A percentile compares a stretch with the other conserved stretches of the same genome.
Evolutionary conservation across 768 basidiomycete species (phyloP).

Genomic region (Pisolithus albus): DNA sequence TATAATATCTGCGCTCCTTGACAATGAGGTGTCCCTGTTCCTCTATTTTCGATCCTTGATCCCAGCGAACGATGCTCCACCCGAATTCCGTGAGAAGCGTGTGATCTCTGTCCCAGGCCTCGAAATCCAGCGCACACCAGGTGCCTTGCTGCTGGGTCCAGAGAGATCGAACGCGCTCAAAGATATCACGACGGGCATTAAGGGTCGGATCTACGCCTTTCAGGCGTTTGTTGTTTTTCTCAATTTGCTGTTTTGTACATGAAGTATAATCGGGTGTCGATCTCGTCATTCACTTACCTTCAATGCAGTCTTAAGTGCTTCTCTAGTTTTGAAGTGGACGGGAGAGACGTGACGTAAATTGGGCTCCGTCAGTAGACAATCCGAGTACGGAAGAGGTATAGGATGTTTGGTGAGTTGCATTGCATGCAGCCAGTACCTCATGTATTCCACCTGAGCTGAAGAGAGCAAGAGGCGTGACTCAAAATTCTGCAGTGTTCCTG

Average conservation of each 20-base stretch:
- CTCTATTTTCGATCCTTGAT: slow-evolving; percentile 40
- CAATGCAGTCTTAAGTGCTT: slow-evolving; percentile 48
- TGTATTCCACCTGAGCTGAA: slow-evolving; percentile 78
- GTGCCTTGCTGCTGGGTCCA: slow-evolving; percentile 60
- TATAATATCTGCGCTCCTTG: slow-evolving; percentile 49
- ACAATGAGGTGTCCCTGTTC: slow-evolving; percentile 59
- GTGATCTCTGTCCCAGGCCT: slow-evolving; percentile 77
- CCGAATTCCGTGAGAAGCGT: slow-evolving; percentile 75
- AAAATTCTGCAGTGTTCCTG: slow-evolving; percentile 63
- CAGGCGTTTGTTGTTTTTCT: slow-evolving; percentile 74
- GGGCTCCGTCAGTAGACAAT: slow-evolving; percentile 60
- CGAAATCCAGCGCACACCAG: slow-evolving; percentile 78
- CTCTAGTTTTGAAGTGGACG: slow-evolving; percentile 47
- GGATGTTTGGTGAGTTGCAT: slow-evolving; percentile 57
- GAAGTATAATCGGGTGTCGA: background rate
- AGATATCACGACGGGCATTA: slow-evolving; percentile 49
- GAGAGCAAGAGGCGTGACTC: slow-evolving; percentile 79
- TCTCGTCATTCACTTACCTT: slow-evolving; percentile 37
- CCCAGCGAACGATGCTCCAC: slow-evolving; percentile 58
- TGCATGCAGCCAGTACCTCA: slow-evolving; percentile 76
- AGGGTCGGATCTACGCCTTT: slow-evolving; percentile 56
- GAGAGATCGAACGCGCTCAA: slow-evolving; percentile 60
- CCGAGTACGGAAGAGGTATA: slow-evolving; percentile 71
- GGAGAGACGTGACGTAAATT: slow-evolving; percentile 55
- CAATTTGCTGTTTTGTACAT: slow-evolving; percentile 46